These are phyloP conservation scores for Termitomyces heimii DNA, from an alignment of 768 basidiomycete genomes.

Conservation along the genomic window DNA sequence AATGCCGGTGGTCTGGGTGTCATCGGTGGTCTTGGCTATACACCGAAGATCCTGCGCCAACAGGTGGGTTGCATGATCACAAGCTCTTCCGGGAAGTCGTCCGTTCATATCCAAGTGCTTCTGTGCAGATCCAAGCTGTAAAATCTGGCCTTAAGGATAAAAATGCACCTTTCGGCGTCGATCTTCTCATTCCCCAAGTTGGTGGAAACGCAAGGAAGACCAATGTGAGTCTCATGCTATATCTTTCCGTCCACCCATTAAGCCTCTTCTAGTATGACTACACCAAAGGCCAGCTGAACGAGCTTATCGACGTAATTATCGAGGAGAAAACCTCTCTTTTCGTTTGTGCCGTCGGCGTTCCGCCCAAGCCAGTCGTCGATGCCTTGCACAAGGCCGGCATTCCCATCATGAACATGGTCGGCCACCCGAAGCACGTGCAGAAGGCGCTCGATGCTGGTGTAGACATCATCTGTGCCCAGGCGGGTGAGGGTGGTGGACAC, in stretches of 20 bases:
- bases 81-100: neutral
- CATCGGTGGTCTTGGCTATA: constrained; percentile 86
- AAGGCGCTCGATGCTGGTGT: constrained; percentile 82
- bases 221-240: constrained; percentile 45
- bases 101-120: neutral
- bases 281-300: constrained; percentile 79
- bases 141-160: constrained; percentile 71
- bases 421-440: constrained; percentile 85
- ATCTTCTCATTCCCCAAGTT: constrained; percentile 82
- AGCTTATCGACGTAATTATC: constrained; percentile 86
- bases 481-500: constrained; percentile 86
- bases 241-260: neutral
- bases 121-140: constrained; percentile 57
- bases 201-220: constrained; percentile 88
- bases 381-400: constrained; percentile 81
- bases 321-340: constrained; percentile 86
- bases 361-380: constrained; percentile 75
- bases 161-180: constrained; percentile 85
- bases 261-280: constrained; percentile 64
- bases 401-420: constrained; percentile 92
- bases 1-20: constrained; percentile 93
- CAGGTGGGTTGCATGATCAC: constrained; percentile 44
- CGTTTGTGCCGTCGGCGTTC: constrained; percentile 88
- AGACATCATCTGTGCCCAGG: constrained; percentile 93
- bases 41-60: constrained; percentile 70